Conservation (phyloP, 768 basidiomycete species). For the Boletus rufocinnamomeus region DNA sequence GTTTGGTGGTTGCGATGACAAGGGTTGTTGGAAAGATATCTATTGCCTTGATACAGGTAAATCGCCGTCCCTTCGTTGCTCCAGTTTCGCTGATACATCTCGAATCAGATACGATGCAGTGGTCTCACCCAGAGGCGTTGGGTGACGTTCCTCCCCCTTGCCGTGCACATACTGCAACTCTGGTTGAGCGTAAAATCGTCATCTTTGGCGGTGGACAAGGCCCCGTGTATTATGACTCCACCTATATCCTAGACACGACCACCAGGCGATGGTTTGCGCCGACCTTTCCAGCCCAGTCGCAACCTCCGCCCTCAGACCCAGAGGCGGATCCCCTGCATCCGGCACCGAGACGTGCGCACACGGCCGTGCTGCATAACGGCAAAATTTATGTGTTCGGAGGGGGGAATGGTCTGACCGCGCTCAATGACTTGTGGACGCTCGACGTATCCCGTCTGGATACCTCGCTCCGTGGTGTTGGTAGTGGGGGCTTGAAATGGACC, state of each 20-base stretch:
- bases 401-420: constrained; percentile 88
- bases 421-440: constrained; percentile 89
- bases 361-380: constrained; percentile 69
- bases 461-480: constrained; percentile 19
- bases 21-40: constrained; percentile 70
- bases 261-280: constrained; percentile 67
- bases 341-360: constrained; percentile 83
- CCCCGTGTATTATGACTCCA: constrained; percentile 76
- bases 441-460: constrained; percentile 55
- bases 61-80: neutral
- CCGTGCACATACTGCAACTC: constrained; percentile 85
- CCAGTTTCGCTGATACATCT: constrained; percentile 3
- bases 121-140: constrained; percentile 73
- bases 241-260: constrained; percentile 81
- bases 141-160: constrained; percentile 84
- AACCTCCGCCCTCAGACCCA: constrained; percentile 4
- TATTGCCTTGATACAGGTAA: constrained; percentile 85
- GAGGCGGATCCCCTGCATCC: constrained; percentile 39
- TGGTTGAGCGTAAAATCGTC: constrained; percentile 77
- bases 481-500: constrained; percentile 53
- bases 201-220: constrained; percentile 89
- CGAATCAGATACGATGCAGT: constrained; percentile 78
- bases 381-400: constrained; percentile 90
- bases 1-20: constrained; percentile 87
- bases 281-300: constrained; percentile 24